A percentile compares a stretch with the other conserved stretches of the same genome.
Conservation (phyloP, 192 early-diverging fungal species). For the Chytriomyces sp. region DNA sequence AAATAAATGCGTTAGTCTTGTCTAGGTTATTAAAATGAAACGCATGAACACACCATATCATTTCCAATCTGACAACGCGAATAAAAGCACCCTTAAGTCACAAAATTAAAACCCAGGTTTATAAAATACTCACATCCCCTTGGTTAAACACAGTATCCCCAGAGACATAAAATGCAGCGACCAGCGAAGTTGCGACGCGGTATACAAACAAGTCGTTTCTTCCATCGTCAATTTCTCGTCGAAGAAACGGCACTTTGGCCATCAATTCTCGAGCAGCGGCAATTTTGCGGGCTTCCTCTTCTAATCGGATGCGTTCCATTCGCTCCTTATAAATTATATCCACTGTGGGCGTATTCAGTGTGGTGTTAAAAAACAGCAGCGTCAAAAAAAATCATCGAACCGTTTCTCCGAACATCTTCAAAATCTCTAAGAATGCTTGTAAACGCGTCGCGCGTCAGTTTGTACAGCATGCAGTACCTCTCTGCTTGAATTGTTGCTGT, state of each 20-base stretch:
- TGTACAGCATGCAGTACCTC: slow-evolving; percentile 36
- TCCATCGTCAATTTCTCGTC: neutral
- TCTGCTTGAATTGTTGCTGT: slow-evolving; percentile 48
- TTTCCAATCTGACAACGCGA: neutral
- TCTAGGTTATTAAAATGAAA: no score
- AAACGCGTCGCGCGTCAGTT: slow-evolving; percentile 35
- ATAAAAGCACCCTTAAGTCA: no score
- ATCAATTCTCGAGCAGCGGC: neutral
- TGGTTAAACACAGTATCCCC: slow-evolving; percentile 32
- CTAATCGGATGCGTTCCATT: neutral
- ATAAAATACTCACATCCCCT: slow-evolving; percentile 22
- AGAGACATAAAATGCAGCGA: neutral
- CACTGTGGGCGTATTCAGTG: slow-evolving; percentile 36
- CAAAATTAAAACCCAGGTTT: neutral
- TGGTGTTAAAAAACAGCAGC: no score
- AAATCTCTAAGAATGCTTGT: slow-evolving; percentile 34
- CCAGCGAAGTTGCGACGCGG: neutral
- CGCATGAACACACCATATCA: slow-evolving; percentile 1
- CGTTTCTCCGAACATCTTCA: slow-evolving; percentile 40
- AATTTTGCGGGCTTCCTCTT: neutral
- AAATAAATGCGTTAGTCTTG: no score
- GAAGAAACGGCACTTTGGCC: neutral
- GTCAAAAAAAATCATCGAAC: no score
- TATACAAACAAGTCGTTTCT: neutral
- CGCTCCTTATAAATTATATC: slow-evolving; percentile 6